Conservation (phyloP, 2,329 filamentous ascomycete species). For the Juglanconis sp. region DNA sequence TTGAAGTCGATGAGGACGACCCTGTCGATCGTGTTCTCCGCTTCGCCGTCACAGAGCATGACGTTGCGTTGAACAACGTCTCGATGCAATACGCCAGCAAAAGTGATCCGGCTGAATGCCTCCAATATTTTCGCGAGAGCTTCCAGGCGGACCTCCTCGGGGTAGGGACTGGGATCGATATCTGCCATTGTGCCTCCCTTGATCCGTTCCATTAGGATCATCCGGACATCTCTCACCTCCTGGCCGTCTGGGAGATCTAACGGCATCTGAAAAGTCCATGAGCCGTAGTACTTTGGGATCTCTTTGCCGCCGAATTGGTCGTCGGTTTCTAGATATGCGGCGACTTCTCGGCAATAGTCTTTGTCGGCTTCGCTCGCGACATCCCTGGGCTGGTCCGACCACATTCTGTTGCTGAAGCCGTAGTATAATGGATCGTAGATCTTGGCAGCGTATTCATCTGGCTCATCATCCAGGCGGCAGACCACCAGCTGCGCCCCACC, state of each 20-base stretch:
- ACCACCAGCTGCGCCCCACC: background rate
- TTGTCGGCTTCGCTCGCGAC: background rate
- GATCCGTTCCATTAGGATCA: constrained; percentile 2
- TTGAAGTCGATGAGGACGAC: constrained; percentile 1
- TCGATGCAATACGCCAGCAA: background rate
- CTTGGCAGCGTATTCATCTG: background rate
- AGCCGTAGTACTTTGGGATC: background rate
- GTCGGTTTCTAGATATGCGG: background rate
- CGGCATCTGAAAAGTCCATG: background rate
- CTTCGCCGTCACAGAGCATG: background rate
- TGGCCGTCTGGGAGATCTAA: background rate
- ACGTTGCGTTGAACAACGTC: background rate
- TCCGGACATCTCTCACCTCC: background rate
- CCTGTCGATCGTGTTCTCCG: background rate
- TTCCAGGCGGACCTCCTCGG: background rate
- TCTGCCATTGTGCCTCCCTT: background rate
- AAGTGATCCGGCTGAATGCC: accelerated
- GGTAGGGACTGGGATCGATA: background rate
- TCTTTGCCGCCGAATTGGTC: background rate
- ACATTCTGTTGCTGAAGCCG: background rate
- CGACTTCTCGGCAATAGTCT: background rate
- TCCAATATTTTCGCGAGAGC: background rate
- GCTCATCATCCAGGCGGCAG: background rate
- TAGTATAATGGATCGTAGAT: constrained; percentile 8
- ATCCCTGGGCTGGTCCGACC: background rate